Evolutionary conservation across 768 basidiomycete species (phyloP).

Genomic region (Suillus tomentosus): DNA sequence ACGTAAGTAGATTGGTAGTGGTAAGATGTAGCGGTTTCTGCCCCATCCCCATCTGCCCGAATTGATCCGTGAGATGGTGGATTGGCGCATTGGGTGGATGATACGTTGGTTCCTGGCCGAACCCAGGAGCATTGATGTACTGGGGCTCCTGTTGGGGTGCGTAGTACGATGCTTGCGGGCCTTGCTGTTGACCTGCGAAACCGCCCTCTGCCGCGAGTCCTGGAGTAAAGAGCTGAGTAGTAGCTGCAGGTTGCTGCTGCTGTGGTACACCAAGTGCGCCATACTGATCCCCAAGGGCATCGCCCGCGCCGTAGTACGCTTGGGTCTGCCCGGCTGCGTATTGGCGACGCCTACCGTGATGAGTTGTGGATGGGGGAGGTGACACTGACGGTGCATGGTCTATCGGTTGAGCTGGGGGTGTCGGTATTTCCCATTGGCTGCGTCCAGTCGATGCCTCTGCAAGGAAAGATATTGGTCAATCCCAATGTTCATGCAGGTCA

Average conservation of each 20-base stretch:
- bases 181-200: conserved; percentile 54
- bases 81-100: conserved; percentile 44
- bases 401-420: conserved; percentile 40
- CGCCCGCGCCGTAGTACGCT: conserved; percentile 70
- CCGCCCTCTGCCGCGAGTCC: conserved; percentile 72
- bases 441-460: conserved; percentile 82
- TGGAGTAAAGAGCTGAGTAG: conserved; percentile 79
- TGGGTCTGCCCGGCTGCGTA: conserved; percentile 95
- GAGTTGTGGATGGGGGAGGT: conserved; percentile 41
- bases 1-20: conserved; percentile 90
- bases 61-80: conserved; percentile 77
- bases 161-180: conserved; percentile 51
- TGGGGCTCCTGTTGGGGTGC: conserved; percentile 43
- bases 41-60: conserved; percentile 87
- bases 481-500: conserved; percentile 20
- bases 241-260: conserved; percentile 39
- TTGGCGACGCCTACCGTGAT: conserved; percentile 75
- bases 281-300: conserved; percentile 45
- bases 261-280: conserved; percentile 37
- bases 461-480: conserved; percentile 14
- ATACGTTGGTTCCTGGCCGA: conserved; percentile 45
- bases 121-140: conserved; percentile 46
- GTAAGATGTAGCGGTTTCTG: conserved; percentile 76
- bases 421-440: conserved; percentile 88
- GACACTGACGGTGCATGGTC: conserved; percentile 45